These are phyloP conservation scores for Onygenales sp. DNA, from an alignment of 2,329 filamentous ascomycete species.

Conservation along the genomic window DNA sequence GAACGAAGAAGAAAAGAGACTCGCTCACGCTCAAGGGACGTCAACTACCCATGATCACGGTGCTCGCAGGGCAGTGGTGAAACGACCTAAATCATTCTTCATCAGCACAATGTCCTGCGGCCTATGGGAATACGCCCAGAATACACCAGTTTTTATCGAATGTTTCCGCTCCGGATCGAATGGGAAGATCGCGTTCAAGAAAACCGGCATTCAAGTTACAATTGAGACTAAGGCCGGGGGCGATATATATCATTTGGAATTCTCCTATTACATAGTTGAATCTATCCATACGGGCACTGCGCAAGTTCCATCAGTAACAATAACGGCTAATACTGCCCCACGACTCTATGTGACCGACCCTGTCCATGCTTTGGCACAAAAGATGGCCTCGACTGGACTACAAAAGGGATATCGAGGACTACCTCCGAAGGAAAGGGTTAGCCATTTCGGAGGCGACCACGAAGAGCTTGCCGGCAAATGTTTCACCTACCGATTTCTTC, in stretches of 20 bases:
- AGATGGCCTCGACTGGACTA: not conserved
- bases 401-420: not conserved
- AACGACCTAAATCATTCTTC: conserved; percentile 10
- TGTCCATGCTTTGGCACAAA: conserved; percentile 3
- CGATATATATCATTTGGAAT: conserved; percentile 26
- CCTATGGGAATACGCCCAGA: conserved; percentile 35
- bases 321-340: conserved; percentile 29
- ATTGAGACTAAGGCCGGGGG: conserved; percentile 34
- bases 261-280: conserved; percentile 13
- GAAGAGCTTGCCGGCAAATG: conserved; percentile 13
- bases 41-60: not conserved
- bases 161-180: conserved; percentile 7
- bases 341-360: conserved; percentile 12
- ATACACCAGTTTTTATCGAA: conserved; percentile 34
- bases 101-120: conserved; percentile 35
- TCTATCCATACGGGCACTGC: conserved; percentile 13
- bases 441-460: conserved; percentile 12
- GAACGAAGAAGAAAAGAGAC: conserved; percentile 13
- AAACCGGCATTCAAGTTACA: conserved; percentile 33
- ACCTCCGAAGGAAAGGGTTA: conserved; percentile 9
- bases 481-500: conserved; percentile 40
- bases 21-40: not conserved
- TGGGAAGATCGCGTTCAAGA: conserved; percentile 33
- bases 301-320: conserved; percentile 26
- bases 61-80: not conserved